Evolutionary conservation across 228 moss, liverwort and hornwort species (phyloP), one percentile per base, ranked within the genome.

Genomic region (Sphagnum fallax): DNA sequence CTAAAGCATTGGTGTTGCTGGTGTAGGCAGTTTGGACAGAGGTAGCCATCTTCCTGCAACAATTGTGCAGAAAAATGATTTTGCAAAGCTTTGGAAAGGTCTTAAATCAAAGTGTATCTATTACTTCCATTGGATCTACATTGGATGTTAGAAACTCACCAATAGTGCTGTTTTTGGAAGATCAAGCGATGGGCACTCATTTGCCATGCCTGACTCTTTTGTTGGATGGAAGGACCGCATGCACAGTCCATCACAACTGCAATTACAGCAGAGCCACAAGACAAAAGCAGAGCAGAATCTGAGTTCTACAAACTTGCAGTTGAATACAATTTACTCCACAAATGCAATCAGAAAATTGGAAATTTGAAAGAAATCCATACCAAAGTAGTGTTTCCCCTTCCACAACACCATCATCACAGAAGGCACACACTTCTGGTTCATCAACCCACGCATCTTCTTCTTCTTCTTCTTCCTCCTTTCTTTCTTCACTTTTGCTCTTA

Each of bases 201-300:
- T 55, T 12, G 8, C 12, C 66, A 60, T 65, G 10, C 82, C 82
- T 50, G 79, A 79, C 15, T 68, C 48, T 52, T 51, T 2, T 50
- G 82, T 82, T 63, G 79, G 75, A 73, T 85, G 85, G 66, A 82
- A 85, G 5, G 77, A 77, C 53, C 79, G 79, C 79, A 82, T 85
- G 73, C 82, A 85, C 50, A n/a, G 70, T 71, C 85, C 85, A 79
- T 85, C 85, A 63, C 82, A 85, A 70, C 82, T 85, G 82, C 79
- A 49, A 65, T 65, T 11, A 6, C 65, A 65, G 8, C 62, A 8
- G 15, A 1, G 48, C 49, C 62, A 65, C 48, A 65, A 6, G 10
- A 48, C 49, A 65, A n/a, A 10, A 48, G 8, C 14, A 64, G 5
- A 64, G 9, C n/a, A 50, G 48, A 48, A 65, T 53, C 52, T 73